Evolutionary conservation across 2,329 filamentous ascomycete genomes (phyloP), one percentile per base, ranked within the genome.

Genomic region (Mariannaea sp.): DNA sequence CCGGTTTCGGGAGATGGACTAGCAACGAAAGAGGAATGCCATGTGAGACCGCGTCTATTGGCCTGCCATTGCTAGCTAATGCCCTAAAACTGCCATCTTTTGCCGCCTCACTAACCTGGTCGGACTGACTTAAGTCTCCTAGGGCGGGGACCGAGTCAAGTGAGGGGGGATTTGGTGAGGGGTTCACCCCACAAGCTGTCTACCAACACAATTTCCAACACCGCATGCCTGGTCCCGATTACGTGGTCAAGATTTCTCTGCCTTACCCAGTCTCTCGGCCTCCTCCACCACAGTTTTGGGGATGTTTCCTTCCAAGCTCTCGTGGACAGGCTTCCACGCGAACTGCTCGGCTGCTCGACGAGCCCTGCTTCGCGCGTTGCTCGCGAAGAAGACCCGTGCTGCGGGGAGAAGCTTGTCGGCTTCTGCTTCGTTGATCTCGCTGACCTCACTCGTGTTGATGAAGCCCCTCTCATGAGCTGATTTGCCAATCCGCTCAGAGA

Each of bases 281-380:
- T 71, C 69, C 27, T 60, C 56, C 17, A 52, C 60, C 7, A 71
- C 57, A 5, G 61, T 62, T 10, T 65, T 57, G 0, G 65, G 62
- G 36, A 71, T 71, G 32, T 71, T 68, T 1, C 80, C 79, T 47
- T 78, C 69, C 47, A 86, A 47, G n/a, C 71, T 72, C 33, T 73
- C 73, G 58, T 77, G 71, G 16, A 66, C 70, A 0, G 83, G 80
- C 43, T 73, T 72, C 84, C 83, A 87, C 0, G 77, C 78, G 7
- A 87, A 61, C 35, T 83, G 56, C 59, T 80, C 76, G 33, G 71
- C 76, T 5, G 75, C 84, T 27, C 83, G 74, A 43, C 74, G 71
- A 0, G 83, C 78, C 48, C 70, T 75, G 26, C 77, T 76, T 54
- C 79, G 70, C 10, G 83, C 84, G 57, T 87, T 86, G 41, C 77